Percentiles rank a stretch among this genome's conserved stretches.
These are phyloP conservation scores for Coleophoma crateriformis DNA, from an alignment of 2,329 filamentous ascomycete genomes.

Conservation along the genomic window DNA sequence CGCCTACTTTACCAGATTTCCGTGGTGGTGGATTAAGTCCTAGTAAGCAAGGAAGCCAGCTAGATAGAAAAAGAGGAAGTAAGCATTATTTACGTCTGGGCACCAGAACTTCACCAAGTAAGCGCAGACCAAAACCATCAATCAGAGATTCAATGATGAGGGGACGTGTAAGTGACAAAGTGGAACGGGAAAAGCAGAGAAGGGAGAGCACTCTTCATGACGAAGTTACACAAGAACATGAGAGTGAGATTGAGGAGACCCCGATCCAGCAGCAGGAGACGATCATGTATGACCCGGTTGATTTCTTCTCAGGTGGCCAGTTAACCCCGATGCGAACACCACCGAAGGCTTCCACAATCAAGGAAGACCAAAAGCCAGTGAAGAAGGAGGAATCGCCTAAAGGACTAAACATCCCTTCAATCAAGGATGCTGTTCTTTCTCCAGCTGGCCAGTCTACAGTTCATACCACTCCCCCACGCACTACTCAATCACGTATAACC, in stretches of 20 bases:
- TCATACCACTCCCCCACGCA: too few relatives aligned
- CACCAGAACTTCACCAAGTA: background rate
- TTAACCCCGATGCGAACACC: background rate
- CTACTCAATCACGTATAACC: too few relatives aligned
- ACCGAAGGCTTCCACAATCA: background rate
- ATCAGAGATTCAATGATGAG: background rate
- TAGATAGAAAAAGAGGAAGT: background rate
- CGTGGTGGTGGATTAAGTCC: background rate
- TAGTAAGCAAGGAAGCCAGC: background rate
- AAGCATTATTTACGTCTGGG: conserved; percentile 2
- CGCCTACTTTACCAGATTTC: background rate
- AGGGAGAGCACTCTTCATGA: background rate
- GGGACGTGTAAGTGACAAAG: background rate
- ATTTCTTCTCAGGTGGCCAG: background rate
- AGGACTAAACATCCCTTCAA: background rate
- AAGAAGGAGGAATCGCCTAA: background rate
- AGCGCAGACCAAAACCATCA: background rate
- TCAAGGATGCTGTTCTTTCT: background rate
- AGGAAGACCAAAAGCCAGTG: background rate
- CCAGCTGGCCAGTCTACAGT: background rate
- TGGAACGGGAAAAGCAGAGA: background rate
- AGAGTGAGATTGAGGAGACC: background rate
- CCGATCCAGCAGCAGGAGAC: background rate
- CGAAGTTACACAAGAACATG: background rate
- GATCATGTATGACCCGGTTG: background rate